These are phyloP conservation scores for Cadophora sp. DNA, from an alignment of 2,329 filamentous ascomycete genomes.

Conservation along the genomic window DNA sequence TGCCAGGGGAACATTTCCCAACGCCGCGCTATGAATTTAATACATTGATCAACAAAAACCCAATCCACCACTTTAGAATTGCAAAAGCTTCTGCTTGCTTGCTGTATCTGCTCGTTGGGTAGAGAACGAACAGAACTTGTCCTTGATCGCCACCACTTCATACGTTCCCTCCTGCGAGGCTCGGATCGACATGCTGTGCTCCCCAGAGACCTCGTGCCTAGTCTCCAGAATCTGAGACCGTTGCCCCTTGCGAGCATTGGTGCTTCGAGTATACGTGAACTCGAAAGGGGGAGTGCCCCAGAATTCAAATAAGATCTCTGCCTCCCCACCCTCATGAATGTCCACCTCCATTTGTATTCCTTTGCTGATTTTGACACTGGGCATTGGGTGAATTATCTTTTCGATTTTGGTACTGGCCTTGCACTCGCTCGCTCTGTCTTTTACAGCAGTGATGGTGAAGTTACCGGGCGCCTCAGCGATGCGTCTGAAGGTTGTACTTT, in stretches of 20 bases:
- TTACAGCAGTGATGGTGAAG: conserved; percentile 85
- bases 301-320: conserved; percentile 94
- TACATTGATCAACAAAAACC: conserved; percentile 28
- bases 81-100: conserved; percentile 48
- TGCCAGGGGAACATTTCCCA: conserved; percentile 25
- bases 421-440: conserved; percentile 89
- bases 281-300: conserved; percentile 96
- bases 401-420: conserved; percentile 78
- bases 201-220: conserved; percentile 82
- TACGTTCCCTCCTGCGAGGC: conserved; percentile 96
- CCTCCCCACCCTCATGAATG: conserved; percentile 95
- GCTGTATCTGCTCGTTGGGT: conserved; percentile 66
- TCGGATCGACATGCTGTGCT: conserved; percentile 80
- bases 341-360: conserved; percentile 83
- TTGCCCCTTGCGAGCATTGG: conserved; percentile 80
- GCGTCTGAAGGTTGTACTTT: conserved; percentile 86
- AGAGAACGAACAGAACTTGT: conserved; percentile 88
- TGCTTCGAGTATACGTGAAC: conserved; percentile 93
- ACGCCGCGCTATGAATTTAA: conserved; percentile 46
- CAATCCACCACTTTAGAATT: conserved; percentile 33
- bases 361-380: conserved; percentile 87
- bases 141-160: conserved; percentile 95
- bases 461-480: conserved; percentile 90
- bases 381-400: conserved; percentile 89
- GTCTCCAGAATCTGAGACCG: conserved; percentile 87